A percentile compares a stretch with the other conserved stretches of the same genome.
These are phyloP conservation scores for Fusarium fracticaudum DNA, from an alignment of 2,329 filamentous ascomycete genomes.

Conservation along the genomic window DNA sequence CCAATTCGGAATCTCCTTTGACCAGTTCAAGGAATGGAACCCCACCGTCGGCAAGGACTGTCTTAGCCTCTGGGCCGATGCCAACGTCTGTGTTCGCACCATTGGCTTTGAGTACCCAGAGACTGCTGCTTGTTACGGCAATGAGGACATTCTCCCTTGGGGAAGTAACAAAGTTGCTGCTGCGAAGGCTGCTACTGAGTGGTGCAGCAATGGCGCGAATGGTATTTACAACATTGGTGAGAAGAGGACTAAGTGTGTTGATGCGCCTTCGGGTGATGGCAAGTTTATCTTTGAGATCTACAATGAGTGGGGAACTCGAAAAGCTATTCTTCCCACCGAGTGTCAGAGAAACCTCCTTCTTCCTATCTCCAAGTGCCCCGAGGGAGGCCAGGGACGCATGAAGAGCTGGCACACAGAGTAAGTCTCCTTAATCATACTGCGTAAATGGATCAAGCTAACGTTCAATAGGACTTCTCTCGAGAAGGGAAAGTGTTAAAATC, in stretches of 20 bases:
- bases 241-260: not conserved
- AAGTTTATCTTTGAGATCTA: constrained; percentile 12
- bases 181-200: not conserved
- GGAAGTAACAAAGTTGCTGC: constrained; percentile 16
- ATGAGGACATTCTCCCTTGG: not conserved
- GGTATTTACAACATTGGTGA: not conserved
- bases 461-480: not conserved
- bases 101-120: constrained; percentile 3
- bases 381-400: not conserved
- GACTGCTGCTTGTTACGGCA: not conserved
- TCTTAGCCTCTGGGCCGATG: not conserved
- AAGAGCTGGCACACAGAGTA: constrained; percentile 22
- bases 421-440: fast-evolving
- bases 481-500: not conserved
- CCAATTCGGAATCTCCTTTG: not conserved
- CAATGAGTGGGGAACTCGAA: constrained; percentile 6
- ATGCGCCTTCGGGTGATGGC: constrained; percentile 2
- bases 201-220: not conserved
- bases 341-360: not conserved
- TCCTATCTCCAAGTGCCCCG: not conserved
- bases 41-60: not conserved
- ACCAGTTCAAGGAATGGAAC: constrained; percentile 12
- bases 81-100: constrained; percentile 1
- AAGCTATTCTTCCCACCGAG: not conserved
- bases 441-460: fast-evolving